Evolutionary conservation across 768 basidiomycete species (phyloP).

Genomic region (Rickenella mellea): DNA sequence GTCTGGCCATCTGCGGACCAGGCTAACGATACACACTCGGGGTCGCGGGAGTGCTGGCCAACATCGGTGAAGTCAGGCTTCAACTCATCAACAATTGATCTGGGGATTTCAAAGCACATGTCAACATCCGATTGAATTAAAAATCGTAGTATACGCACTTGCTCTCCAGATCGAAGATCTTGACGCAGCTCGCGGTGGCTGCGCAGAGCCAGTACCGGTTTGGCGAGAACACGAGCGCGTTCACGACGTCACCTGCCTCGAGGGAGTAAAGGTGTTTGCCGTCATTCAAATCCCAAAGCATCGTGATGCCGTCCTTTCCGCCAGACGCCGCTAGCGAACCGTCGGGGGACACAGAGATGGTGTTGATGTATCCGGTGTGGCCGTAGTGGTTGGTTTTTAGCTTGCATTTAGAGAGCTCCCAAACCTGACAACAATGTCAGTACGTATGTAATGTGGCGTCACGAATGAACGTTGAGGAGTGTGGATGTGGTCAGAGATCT

Average conservation of each 20-base stretch:
- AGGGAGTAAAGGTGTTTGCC: constrained; percentile 99
- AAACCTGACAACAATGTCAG: constrained; percentile 53
- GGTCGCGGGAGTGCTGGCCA: constrained; percentile 59
- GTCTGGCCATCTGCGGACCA: constrained; percentile 99
- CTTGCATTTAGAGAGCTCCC: constrained; percentile 99
- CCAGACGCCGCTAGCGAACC: constrained; percentile 98
- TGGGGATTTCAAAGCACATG: constrained; percentile 20
- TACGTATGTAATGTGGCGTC: neutral
- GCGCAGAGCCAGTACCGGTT: constrained; percentile 99
- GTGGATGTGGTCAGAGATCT: constrained; percentile 58
- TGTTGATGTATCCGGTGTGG: constrained; percentile 99
- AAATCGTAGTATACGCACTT: constrained; percentile 52
- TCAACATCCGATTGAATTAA: constrained; percentile 1
- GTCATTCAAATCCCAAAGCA: constrained; percentile 99
- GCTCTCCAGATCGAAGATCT: constrained; percentile 99
- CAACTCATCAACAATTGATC: constrained; percentile 98
- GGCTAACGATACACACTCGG: constrained; percentile 92
- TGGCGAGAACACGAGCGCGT: constrained; percentile 98
- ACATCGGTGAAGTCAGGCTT: constrained; percentile 87
- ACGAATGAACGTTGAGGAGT: constrained; percentile 12
- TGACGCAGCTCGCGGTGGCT: constrained; percentile 93
- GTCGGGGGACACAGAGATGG: constrained; percentile 96
- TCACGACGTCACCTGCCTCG: constrained; percentile 96
- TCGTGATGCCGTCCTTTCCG: constrained; percentile 98
- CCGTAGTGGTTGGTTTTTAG: constrained; percentile 99